Conservation (phyloP, 2,329 filamentous ascomycete genomes). For the Rhinocladiella similis region DNA sequence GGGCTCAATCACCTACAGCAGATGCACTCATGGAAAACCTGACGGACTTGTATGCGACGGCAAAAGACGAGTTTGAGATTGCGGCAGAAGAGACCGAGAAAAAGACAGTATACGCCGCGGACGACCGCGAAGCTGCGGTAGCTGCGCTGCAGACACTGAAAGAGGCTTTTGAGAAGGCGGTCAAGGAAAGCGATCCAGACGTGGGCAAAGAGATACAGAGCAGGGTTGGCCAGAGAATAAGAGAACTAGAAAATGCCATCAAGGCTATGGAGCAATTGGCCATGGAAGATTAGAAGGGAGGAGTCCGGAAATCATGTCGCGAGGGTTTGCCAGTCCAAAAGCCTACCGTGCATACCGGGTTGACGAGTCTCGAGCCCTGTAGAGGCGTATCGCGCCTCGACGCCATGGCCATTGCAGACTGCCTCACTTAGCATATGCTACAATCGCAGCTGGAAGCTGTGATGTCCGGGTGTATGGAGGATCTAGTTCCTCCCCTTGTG, state of each 20-base stretch:
- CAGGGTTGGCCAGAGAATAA: conserved; percentile 51
- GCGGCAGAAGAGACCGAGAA: conserved; percentile 49
- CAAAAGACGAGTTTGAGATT: conserved; percentile 39
- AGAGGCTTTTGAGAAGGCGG: conserved; percentile 45
- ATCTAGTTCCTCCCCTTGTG: background rate
- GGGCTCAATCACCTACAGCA: conserved; percentile 26
- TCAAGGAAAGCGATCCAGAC: conserved; percentile 42
- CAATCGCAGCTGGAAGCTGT: background rate
- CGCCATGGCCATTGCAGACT: no score
- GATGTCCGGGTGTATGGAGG: background rate
- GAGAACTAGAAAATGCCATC: conserved; percentile 56
- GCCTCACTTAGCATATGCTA: no score
- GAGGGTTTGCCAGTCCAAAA: no score
- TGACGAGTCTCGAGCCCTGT: no score
- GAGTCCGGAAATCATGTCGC: background rate
- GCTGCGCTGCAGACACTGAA: conserved; percentile 54
- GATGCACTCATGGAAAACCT: conserved; percentile 30
- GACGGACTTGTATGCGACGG: conserved; percentile 32
- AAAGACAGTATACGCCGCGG: conserved; percentile 56
- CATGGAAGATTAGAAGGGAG: conserved; percentile 39
- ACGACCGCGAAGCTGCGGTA: conserved; percentile 54
- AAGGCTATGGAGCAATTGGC: conserved; percentile 53
- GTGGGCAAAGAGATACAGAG: conserved; percentile 53
- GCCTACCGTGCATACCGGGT: no score
- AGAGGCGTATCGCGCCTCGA: no score